These are phyloP conservation scores for Mycena citricolor DNA, from an alignment of 1,284 basidiomycete species.

Conservation along the genomic window DNA sequence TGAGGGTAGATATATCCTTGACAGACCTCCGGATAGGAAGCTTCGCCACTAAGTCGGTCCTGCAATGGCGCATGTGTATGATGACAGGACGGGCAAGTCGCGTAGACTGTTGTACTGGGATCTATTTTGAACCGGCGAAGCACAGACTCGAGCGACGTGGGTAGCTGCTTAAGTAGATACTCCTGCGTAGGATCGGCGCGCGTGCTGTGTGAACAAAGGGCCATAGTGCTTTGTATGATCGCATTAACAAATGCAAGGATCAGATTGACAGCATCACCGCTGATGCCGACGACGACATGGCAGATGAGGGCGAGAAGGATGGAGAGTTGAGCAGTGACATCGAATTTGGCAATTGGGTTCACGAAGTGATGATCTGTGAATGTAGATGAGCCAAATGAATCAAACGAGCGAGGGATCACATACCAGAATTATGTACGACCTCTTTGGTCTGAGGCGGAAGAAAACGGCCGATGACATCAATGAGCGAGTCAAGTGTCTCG, in stretches of 20 bases:
- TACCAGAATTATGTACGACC: conserved; percentile 8
- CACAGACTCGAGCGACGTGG: conserved; percentile 21
- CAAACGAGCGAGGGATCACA: not conserved
- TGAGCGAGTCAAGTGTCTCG: not conserved
- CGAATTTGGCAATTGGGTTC: conserved; percentile 8
- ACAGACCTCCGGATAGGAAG: not conserved
- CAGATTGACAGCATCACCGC: conserved; percentile 3
- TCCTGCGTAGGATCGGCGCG: conserved; percentile 2
- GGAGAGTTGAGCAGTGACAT: conserved; percentile 5
- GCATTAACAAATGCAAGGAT: conserved; percentile 4
- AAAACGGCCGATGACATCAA: conserved; percentile 1
- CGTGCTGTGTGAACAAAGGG: not conserved
- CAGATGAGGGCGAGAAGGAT: conserved; percentile 13
- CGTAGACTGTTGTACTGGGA: conserved; percentile 16
- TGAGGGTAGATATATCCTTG: conserved; percentile 2
- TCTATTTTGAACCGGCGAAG: conserved; percentile 26
- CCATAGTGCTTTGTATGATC: conserved; percentile 8
- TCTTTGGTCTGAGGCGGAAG: not conserved
- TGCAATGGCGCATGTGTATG: conserved; percentile 19
- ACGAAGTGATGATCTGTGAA: not conserved
- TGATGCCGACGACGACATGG: conserved; percentile 13
- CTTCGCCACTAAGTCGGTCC: conserved; percentile 6
- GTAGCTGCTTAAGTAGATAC: conserved; percentile 17
- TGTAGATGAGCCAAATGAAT: not conserved
- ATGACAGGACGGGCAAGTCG: conserved; percentile 24